phyloP scores from a whole-genome alignment of 192 early-diverging fungal genomes.

The Diversispora eburnea region DNA sequence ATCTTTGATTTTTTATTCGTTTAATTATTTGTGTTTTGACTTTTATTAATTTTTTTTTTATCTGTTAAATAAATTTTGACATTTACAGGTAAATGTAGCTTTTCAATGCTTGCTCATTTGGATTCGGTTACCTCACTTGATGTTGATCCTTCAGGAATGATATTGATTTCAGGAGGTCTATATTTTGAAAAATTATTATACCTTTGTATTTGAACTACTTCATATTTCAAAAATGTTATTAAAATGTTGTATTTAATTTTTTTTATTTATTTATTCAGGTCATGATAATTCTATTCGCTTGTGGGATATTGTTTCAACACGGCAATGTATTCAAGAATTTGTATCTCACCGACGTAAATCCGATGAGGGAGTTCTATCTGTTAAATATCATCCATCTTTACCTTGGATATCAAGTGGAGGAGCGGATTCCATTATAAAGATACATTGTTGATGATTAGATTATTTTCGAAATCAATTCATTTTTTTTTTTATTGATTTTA shows the following conservation, averaged over 20 bases:
- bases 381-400: slow-evolving; percentile 54
- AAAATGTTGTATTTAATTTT: not conserved
- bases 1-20: too few relatives aligned
- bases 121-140: slow-evolving; percentile 65
- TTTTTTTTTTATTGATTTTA: too few relatives aligned
- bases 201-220: not conserved
- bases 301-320: slow-evolving; percentile 66
- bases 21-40: too few relatives aligned
- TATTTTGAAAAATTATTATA: too few relatives aligned
- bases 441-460: slow-evolving; percentile 22
- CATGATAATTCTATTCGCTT: slow-evolving; percentile 75
- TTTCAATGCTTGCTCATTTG: slow-evolving; percentile 64
- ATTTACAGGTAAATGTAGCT: slow-evolving; percentile 52
- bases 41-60: slow-evolving; percentile 1
- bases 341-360: slow-evolving; percentile 64
- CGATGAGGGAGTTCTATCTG: slow-evolving; percentile 70
- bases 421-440: slow-evolving; percentile 57
- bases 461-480: too few relatives aligned
- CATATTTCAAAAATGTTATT: not conserved
- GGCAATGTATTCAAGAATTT: slow-evolving; percentile 69
- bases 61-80: too few relatives aligned
- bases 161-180: slow-evolving; percentile 61
- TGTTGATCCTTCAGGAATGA: slow-evolving; percentile 58
- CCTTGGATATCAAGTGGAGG: slow-evolving; percentile 56
- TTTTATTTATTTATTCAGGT: slow-evolving; percentile 37